Percentiles rank a stretch among this genome's conserved stretches.
Evolutionary conservation across 176 grass and related monocot species (phyloP).

Genomic region (Cocos nucifera): DNA sequence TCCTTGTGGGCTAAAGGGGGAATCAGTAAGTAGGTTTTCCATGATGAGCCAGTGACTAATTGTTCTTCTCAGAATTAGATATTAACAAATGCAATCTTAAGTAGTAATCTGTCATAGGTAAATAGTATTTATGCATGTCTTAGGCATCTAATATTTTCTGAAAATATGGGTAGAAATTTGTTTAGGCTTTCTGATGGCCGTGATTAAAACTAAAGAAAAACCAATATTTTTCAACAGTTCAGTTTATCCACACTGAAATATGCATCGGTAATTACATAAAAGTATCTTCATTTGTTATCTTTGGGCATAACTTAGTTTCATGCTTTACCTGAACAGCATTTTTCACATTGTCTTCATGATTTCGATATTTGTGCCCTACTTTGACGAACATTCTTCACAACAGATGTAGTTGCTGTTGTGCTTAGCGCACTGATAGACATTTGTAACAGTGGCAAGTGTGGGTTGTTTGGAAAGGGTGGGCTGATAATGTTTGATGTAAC

Average conservation of each 20-base stretch:
- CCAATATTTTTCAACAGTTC: no score
- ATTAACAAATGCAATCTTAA: background rate
- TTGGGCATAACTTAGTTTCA: no score
- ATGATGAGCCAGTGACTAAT: background rate
- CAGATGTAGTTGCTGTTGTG: constrained; percentile 69
- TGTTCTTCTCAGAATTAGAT: background rate
- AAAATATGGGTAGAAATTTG: background rate
- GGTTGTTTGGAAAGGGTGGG: constrained; percentile 85
- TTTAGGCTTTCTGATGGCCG: no score
- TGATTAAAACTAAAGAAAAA: no score
- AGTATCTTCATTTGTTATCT: no score
- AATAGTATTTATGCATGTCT: no score
- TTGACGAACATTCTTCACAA: constrained; percentile 90
- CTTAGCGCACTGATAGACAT: constrained; percentile 77
- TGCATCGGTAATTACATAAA: no score
- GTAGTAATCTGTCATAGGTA: background rate
- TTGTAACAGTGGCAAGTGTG: constrained; percentile 73
- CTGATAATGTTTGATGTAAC: constrained; percentile 99
- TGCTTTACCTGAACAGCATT: no score
- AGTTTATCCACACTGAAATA: no score
- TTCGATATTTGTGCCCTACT: constrained; percentile 36
- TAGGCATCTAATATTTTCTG: background rate
- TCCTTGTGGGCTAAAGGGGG: no score
- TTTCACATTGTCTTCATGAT: background rate
- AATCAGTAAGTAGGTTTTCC: no score